These are phyloP conservation scores for Pythium dissimile DNA, from an alignment of 352 stramenopile species.

Conservation along the genomic window DNA sequence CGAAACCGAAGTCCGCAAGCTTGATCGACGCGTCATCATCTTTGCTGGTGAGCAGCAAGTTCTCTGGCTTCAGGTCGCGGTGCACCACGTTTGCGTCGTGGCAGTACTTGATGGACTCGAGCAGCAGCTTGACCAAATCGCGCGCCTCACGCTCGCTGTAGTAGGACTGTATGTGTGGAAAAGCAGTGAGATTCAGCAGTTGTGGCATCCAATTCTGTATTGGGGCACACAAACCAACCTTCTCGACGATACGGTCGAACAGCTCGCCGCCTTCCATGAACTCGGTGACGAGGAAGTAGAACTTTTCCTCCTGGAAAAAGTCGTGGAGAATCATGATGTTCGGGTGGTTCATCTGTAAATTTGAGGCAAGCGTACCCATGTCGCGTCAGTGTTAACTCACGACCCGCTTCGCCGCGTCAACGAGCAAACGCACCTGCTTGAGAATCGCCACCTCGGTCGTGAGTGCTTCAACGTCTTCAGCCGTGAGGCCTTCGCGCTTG, in stretches of 20 bases:
- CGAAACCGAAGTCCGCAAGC: slow-evolving; percentile 83
- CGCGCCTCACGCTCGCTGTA: slow-evolving; percentile 89
- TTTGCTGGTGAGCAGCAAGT: slow-evolving; percentile 75
- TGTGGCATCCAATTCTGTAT: neutral
- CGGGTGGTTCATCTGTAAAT: slow-evolving; percentile 82
- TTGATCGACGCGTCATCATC: slow-evolving; percentile 86
- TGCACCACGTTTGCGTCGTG: slow-evolving; percentile 84
- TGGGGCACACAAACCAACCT: slow-evolving; percentile 35
- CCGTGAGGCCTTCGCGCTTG: slow-evolving; percentile 83
- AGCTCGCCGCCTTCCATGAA: slow-evolving; percentile 92
- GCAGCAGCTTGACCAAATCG: slow-evolving; percentile 79
- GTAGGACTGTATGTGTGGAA: slow-evolving; percentile 53
- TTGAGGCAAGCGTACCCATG: neutral
- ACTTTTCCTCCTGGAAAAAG: slow-evolving; percentile 92
- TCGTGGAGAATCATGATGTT: slow-evolving; percentile 93
- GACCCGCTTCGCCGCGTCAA: no score
- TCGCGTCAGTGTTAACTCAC: neutral
- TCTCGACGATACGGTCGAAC: slow-evolving; percentile 86
- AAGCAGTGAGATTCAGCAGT: neutral
- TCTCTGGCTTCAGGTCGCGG: slow-evolving; percentile 84
- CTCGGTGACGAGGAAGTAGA: slow-evolving; percentile 98
- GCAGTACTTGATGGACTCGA: slow-evolving; percentile 88
- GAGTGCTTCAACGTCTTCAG: slow-evolving; percentile 84
- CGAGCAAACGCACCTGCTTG: slow-evolving; percentile 71
- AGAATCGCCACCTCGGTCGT: slow-evolving; percentile 85